Conservation (phyloP, 1,139 yeast genomes). For the Saccharomyces hybrid region DNA sequence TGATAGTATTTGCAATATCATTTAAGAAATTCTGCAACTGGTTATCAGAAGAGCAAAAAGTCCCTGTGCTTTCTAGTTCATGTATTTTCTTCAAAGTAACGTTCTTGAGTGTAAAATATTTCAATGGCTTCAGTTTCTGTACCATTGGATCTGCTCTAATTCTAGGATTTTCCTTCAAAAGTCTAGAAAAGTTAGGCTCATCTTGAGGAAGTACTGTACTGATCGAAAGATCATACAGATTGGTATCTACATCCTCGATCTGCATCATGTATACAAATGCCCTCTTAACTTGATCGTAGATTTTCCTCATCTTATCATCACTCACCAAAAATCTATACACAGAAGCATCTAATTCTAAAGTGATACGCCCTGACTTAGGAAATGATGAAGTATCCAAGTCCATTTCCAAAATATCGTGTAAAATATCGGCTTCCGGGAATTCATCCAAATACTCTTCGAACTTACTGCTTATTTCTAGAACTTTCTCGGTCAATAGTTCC, state of each 20-base stretch:
- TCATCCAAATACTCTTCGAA: constrained; percentile 17
- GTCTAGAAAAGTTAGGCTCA: constrained; percentile 53
- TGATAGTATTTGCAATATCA: constrained; percentile 79
- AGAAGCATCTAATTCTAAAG: constrained; percentile 44
- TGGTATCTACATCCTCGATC: constrained; percentile 60
- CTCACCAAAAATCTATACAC: constrained; percentile 34
- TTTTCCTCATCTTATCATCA: constrained; percentile 42
- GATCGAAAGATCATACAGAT: constrained; percentile 63
- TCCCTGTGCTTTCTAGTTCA: constrained; percentile 65
- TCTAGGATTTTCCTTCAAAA: constrained; percentile 34
- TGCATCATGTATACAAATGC: constrained; percentile 72
- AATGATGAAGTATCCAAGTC: constrained; percentile 8
- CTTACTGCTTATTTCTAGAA: constrained; percentile 18
- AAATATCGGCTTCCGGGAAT: constrained; percentile 28
- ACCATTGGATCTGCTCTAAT: constrained; percentile 31
- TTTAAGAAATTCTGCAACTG: constrained; percentile 68
- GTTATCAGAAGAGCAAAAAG: constrained; percentile 57
- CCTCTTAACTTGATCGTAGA: constrained; percentile 75
- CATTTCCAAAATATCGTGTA: constrained; percentile 19
- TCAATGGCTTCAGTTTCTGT: constrained; percentile 48
- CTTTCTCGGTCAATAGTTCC: constrained; percentile 27
- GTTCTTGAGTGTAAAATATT: constrained; percentile 72
- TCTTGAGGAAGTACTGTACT: constrained; percentile 64
- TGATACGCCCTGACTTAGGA: constrained; percentile 20
- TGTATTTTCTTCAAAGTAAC: constrained; percentile 68